A percentile compares a stretch with the other conserved stretches of the same genome.
These are phyloP conservation scores for Xylaria castorea DNA, from an alignment of 495 filamentous ascomycete species.

Conservation along the genomic window DNA sequence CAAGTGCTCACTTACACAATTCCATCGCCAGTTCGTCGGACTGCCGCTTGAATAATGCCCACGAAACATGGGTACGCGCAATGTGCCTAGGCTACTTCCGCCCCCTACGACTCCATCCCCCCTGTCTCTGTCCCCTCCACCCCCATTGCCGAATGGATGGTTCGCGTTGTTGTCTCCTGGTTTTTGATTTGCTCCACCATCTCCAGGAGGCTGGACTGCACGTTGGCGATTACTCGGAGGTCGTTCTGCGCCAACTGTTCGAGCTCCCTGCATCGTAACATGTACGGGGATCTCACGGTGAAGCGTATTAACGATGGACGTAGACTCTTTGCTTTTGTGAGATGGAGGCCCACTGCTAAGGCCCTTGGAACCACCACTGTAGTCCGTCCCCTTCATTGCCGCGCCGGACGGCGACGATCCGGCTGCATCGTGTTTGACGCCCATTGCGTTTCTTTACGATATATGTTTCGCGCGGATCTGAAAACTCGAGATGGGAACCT, in stretches of 20 bases:
- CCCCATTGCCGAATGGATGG: background rate
- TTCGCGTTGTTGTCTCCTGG: background rate
- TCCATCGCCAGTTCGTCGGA: background rate
- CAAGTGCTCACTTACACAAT: background rate
- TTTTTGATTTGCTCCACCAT: background rate
- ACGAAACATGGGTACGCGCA: background rate
- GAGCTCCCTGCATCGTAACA: background rate
- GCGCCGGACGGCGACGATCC: too few species aligned
- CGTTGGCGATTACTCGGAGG: background rate
- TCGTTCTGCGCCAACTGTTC: background rate
- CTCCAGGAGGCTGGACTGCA: background rate
- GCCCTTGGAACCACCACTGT: background rate
- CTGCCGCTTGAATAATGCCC: background rate
- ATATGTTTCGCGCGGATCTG: too few species aligned
- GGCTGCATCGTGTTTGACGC: background rate
- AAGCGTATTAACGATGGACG: background rate
- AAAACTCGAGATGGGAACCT: background rate
- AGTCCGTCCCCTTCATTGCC: background rate
- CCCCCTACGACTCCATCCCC: background rate
- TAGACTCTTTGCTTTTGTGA: background rate
- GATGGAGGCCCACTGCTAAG: background rate
- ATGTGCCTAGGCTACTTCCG: background rate
- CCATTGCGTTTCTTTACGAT: background rate
- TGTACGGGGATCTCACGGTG: background rate
- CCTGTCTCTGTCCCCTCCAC: background rate